Evolutionary conservation across 305 asterid species (phyloP).

Genomic region (Fraxinus nigra): DNA sequence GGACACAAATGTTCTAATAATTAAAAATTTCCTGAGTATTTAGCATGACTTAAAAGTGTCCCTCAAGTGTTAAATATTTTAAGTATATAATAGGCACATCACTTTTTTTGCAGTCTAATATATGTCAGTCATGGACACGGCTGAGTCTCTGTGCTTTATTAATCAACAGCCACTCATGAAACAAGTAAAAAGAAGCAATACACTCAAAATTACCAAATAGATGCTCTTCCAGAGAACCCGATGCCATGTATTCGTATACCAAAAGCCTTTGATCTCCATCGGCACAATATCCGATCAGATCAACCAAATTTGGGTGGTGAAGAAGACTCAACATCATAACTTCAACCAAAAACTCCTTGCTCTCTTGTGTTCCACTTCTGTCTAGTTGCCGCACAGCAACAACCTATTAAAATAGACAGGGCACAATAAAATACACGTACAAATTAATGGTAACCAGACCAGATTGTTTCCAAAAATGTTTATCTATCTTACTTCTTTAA

Average conservation of each 20-base stretch:
- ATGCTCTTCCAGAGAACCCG: conserved; percentile 48
- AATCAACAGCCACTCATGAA: background rate
- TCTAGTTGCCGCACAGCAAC: conserved; percentile 72
- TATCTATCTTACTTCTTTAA: background rate
- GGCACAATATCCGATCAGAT: conserved; percentile 76
- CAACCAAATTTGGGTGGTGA: conserved; percentile 58
- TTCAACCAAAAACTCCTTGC: conserved; percentile 67
- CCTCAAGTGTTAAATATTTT: background rate
- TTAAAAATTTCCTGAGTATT: background rate
- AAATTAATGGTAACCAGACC: background rate
- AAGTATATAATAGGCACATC: background rate
- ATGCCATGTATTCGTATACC: conserved; percentile 70
- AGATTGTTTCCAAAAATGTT: background rate
- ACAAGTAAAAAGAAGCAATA: background rate
- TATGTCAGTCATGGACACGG: background rate
- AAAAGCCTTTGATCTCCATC: conserved; percentile 92
- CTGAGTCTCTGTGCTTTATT: background rate
- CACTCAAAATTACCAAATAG: conserved; percentile 50
- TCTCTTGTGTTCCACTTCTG: conserved; percentile 68
- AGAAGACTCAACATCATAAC: conserved; percentile 60
- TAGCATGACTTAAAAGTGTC: background rate
- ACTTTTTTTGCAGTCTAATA: background rate
- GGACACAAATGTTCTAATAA: background rate
- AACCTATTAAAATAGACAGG: conserved; percentile 30
- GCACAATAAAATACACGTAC: background rate